These are phyloP conservation scores for Odontarrhena argentea DNA, from an alignment of 345 rosid genomes.

Conservation along the genomic window DNA sequence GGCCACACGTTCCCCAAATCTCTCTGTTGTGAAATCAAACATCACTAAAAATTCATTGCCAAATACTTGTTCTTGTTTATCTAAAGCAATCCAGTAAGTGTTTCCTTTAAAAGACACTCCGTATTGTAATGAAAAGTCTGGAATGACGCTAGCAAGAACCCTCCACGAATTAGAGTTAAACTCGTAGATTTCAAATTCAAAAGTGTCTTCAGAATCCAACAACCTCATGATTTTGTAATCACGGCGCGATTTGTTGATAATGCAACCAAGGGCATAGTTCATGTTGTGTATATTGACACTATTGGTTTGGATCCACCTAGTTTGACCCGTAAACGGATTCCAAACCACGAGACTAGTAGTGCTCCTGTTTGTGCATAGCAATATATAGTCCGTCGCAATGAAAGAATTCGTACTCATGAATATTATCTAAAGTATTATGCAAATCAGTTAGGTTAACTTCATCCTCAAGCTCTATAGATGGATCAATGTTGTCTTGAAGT, in stretches of 20 bases:
- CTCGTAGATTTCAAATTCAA: slow-evolving; percentile 4
- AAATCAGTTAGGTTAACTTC: neutral
- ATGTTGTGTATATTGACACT: neutral
- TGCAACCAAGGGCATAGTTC: neutral
- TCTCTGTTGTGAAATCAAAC: slow-evolving; percentile 1
- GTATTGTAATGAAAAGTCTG: neutral
- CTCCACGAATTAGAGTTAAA: slow-evolving; percentile 5
- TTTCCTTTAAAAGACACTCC: slow-evolving; percentile 8
- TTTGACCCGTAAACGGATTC: slow-evolving; percentile 15
- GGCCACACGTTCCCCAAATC: neutral
- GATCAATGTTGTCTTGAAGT: slow-evolving; percentile 9
- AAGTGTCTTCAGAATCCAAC: neutral
- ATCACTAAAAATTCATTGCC: neutral
- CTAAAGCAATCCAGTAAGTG: neutral
- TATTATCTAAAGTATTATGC: neutral
- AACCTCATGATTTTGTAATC: neutral
- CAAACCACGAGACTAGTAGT: neutral
- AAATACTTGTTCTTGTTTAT: neutral
- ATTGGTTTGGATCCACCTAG: neutral
- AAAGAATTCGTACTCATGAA: neutral
- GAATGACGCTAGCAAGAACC: neutral
- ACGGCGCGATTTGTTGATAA: neutral
- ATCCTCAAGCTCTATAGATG: neutral
- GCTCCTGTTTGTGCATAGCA: neutral
- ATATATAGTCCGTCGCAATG: neutral